A percentile compares a stretch with the other conserved stretches of the same genome.
Conservation (phyloP, 148 eudicot species). For the Dysphania ambrosioides region DNA sequence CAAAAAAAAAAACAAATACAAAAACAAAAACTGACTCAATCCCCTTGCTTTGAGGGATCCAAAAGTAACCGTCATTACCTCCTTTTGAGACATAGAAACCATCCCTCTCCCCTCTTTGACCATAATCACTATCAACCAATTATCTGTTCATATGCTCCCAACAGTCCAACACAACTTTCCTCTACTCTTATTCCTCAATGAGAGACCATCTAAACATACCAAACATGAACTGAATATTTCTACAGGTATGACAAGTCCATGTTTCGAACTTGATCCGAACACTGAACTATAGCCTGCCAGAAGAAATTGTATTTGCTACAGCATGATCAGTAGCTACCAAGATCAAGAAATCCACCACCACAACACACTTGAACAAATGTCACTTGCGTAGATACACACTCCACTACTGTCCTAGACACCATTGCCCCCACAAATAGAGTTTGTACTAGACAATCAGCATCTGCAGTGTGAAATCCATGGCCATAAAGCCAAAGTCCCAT, state of each 20-base stretch:
- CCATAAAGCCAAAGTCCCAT: background rate
- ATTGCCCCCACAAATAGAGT: background rate
- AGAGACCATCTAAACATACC: background rate
- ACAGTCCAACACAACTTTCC: background rate
- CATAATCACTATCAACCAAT: background rate
- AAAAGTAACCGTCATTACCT: too few species aligned
- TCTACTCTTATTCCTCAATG: background rate
- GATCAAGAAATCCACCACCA: background rate
- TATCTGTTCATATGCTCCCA: background rate
- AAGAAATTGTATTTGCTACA: background rate
- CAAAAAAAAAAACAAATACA: too few species aligned
- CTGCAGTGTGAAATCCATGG: background rate
- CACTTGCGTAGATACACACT: background rate
- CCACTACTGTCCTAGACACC: background rate
- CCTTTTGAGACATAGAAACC: too few species aligned
- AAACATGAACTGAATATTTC: too few species aligned
- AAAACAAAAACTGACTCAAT: too few species aligned
- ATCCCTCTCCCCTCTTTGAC: too few species aligned
- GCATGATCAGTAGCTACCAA: background rate
- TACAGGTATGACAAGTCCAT: too few species aligned
- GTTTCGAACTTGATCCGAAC: too few species aligned
- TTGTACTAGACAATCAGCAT: background rate
- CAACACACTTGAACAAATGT: background rate
- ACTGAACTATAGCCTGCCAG: too few species aligned
- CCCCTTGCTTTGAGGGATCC: too few species aligned